phyloP scores from a whole-genome alignment of 495 filamentous ascomycete genomes.

The Penicillium cosmopolitanum region DNA sequence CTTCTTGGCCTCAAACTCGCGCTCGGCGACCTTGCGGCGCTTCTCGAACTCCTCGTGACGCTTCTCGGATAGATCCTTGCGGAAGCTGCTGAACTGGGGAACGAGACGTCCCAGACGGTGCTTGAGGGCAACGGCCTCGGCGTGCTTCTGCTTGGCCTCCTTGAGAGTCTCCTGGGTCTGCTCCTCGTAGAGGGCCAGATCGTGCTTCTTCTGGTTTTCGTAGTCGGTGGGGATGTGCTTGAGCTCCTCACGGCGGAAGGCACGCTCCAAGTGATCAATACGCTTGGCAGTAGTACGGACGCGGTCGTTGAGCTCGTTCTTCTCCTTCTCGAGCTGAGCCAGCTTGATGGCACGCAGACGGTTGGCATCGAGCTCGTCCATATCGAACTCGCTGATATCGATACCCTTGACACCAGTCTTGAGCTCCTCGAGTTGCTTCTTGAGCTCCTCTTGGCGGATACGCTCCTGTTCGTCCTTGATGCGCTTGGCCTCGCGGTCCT shows the following conservation, averaged over 20 bases:
- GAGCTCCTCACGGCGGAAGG: conserved; percentile 90
- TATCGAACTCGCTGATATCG: conserved; percentile 74
- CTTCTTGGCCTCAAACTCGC: conserved; percentile 87
- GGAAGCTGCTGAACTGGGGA: conserved; percentile 78
- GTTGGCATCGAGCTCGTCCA: conserved; percentile 84
- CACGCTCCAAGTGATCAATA: conserved; percentile 96
- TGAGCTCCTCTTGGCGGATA: conserved; percentile 89
- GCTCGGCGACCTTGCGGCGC: conserved; percentile 83
- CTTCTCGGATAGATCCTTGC: conserved; percentile 75
- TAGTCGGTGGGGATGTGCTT: conserved; percentile 91
- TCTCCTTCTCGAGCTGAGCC: conserved; percentile 94
- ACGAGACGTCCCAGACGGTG: conserved; percentile 85
- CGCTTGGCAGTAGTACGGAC: conserved; percentile 91
- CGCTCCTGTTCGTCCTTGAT: conserved; percentile 87
- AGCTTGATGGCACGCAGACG: conserved; percentile 92
- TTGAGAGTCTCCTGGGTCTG: conserved; percentile 74
- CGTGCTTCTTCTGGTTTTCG: conserved; percentile 77
- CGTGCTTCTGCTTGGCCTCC: conserved; percentile 84
- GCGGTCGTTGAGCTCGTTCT: conserved; percentile 89
- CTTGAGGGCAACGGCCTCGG: conserved; percentile 88
- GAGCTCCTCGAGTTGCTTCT: conserved; percentile 94
- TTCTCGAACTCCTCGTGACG: conserved; percentile 96
- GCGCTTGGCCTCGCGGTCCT: conserved; percentile 85
- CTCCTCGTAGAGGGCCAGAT: conserved; percentile 78
- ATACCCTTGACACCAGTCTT: conserved; percentile 83